These are phyloP conservation scores for Candida xiaguanensis DNA, from an alignment of 805 yeast species.

Conservation along the genomic window DNA sequence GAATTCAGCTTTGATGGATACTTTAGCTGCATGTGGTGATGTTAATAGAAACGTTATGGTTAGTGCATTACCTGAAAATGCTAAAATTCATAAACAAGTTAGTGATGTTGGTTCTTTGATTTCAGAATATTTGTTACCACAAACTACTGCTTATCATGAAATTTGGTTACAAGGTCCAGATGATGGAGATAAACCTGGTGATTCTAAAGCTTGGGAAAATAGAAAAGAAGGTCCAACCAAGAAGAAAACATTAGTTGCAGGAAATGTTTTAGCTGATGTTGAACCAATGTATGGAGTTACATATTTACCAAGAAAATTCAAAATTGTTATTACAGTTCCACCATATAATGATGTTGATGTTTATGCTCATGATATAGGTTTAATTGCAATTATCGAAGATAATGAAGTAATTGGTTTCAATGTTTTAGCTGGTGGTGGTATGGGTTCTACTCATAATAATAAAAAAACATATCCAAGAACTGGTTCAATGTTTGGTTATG, in stretches of 20 bases:
- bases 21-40: conserved; percentile 98
- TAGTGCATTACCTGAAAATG: conserved; percentile 83
- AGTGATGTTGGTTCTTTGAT: conserved; percentile 58
- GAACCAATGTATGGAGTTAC: conserved; percentile 88
- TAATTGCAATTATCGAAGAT: conserved; percentile 77
- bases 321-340: conserved; percentile 90
- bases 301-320: conserved; percentile 93
- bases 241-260: conserved; percentile 80
- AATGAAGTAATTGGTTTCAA: conserved; percentile 76
- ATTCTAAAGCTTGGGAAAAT: conserved; percentile 58
- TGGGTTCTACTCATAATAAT: conserved; percentile 98
- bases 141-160: conserved; percentile 94
- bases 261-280: conserved; percentile 72
- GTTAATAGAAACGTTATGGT: conserved; percentile 95
- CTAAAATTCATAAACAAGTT: conserved; percentile 75
- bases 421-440: conserved; percentile 94
- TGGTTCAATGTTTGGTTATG: conserved; percentile 82
- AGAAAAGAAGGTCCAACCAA: conserved; percentile 75
- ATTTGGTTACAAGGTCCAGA: conserved; percentile 92
- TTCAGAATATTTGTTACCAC: conserved; percentile 81
- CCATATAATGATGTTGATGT: conserved; percentile 97
- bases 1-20: conserved; percentile 86
- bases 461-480: conserved; percentile 95
- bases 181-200: conserved; percentile 63
- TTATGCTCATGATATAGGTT: conserved; percentile 91